These are phyloP conservation scores for Aspergillus egyptiacus DNA, from an alignment of 495 filamentous ascomycete species.

Conservation along the genomic window DNA sequence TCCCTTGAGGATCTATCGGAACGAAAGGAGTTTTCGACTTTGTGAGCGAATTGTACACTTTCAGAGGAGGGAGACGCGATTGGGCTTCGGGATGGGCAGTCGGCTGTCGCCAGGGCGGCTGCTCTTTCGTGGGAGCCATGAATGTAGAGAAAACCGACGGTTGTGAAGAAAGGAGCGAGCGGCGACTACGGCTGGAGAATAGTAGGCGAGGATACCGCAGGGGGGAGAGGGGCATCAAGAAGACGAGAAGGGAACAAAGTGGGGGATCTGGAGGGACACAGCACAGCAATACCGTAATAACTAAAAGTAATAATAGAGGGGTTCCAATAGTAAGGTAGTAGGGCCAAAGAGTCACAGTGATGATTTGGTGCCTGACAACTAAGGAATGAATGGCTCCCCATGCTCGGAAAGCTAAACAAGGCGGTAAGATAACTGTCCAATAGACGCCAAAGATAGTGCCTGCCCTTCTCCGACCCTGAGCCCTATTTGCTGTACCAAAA, in stretches of 20 bases:
- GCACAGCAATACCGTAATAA: no score
- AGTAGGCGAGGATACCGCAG: constrained; percentile 17
- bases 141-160: constrained; percentile 12
- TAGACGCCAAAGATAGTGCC: no score
- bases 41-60: constrained; percentile 69
- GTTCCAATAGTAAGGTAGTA: not conserved
- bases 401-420: not conserved
- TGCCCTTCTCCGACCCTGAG: constrained; percentile 32
- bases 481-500: constrained; percentile 24
- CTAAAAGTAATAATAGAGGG: constrained; percentile 18
- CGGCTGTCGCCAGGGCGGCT: constrained; percentile 48
- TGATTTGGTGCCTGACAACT: constrained; percentile 5
- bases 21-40: constrained; percentile 68
- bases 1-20: constrained; percentile 59
- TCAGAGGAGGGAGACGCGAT: constrained; percentile 35
- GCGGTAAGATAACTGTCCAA: constrained; percentile 2
- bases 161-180: constrained; percentile 12
- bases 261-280: not conserved
- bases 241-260: constrained; percentile 7
- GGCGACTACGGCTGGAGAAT: not conserved
- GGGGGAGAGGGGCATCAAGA: constrained; percentile 26
- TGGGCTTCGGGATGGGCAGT: constrained; percentile 22
- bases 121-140: constrained; percentile 33
- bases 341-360: not conserved
- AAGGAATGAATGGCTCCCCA: no score